Evolutionary conservation across 257 asterid species (phyloP), one percentile per base, ranked within the genome.

Genomic region (Agastache rugosa): DNA sequence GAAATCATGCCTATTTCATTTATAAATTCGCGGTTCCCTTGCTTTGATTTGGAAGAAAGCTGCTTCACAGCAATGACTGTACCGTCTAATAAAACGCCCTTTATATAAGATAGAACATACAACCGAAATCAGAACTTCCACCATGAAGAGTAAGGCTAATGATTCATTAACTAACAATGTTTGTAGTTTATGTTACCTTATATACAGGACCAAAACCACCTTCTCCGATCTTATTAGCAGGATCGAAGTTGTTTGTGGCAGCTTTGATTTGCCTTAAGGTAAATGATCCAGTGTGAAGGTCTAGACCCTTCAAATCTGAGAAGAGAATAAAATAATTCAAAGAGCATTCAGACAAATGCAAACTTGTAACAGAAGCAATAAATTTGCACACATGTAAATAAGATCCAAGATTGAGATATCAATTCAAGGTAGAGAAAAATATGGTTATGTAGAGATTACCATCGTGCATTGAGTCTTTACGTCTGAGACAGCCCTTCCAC

Each of bases 201-300:
- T 73, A 85, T 9, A 87, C 92, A 12, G 92, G 85, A 55, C 92
- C 92, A 71, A 87, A 87, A 63, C 92, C 92, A 71, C 92, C 92
- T 82, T 87, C 92, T 72, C 92, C 92, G 47, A 87, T 85, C 78
- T 87, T 87, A 73, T 83, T 79, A 62, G 83, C 83, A 9, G 82
- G 85, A 72, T 87, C 90, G 71, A 87, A 87, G 72, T 87, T 87
- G 72, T 87, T 76, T 3, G 92, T 87, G 51, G 90, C 90, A 53
- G 85, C 85, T 80, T 70, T 87, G 19, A 87, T 77, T 75, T 87
- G 90, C 58, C 82, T 74, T 35, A 83, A 73, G 19, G 88, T 75
- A 51, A 83, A 87, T 45, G 83, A 74, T 3, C 87, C 85, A 1
- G 87, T 84, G 44, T 76, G 81, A 55, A 84, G 83, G 67, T 85